These are phyloP conservation scores for Sporothrix euskadiensis DNA, from an alignment of 2,329 filamentous ascomycete genomes.

Conservation along the genomic window DNA sequence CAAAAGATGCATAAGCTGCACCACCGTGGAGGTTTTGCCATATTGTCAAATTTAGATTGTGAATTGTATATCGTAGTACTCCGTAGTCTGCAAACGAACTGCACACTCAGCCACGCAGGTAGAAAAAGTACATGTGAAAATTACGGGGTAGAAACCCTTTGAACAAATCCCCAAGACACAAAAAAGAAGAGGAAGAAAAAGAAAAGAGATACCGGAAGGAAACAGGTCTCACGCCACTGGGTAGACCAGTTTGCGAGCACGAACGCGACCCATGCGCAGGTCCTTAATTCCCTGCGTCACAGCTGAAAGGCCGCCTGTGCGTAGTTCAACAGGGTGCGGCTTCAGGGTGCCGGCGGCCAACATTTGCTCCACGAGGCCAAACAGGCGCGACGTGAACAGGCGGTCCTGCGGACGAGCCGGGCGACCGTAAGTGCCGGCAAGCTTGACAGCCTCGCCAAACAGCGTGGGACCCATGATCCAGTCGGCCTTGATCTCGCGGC, in stretches of 20 bases:
- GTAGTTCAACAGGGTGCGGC: constrained; percentile 30
- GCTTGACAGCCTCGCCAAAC: constrained; percentile 27
- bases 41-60: background rate
- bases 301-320: constrained; percentile 25
- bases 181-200: background rate
- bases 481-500: constrained; percentile 29
- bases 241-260: constrained; percentile 30
- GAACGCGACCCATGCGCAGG: constrained; percentile 29
- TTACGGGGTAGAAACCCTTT: background rate
- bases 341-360: constrained; percentile 26
- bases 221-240: constrained; percentile 7
- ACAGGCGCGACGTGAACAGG: constrained; percentile 22
- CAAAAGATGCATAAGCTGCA: background rate
- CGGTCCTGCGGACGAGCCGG: constrained; percentile 30
- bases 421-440: constrained; percentile 29
- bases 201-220: no score
- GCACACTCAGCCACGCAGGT: background rate
- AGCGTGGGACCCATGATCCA: constrained; percentile 29
- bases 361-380: constrained; percentile 26
- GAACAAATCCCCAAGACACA: background rate
- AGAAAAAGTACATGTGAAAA: constrained; percentile 12
- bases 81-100: background rate
- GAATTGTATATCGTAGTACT: background rate
- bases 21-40: background rate
- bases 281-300: constrained; percentile 29